These are phyloP conservation scores for Cardiospermum halicacabum DNA, from an alignment of 345 rosid genomes.

Conservation along the genomic window DNA sequence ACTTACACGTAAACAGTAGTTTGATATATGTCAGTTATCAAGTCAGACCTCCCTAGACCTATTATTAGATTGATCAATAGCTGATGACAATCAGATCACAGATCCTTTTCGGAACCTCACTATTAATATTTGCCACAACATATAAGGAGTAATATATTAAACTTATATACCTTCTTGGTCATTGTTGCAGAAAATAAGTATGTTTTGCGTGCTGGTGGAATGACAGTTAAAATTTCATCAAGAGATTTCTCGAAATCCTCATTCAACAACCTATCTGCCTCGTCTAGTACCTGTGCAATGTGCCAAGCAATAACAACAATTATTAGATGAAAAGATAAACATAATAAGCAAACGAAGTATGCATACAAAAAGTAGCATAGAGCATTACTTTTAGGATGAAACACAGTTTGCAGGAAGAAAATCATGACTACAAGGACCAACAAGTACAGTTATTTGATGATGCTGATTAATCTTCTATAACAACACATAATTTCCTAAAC, in stretches of 20 bases:
- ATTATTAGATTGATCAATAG: neutral
- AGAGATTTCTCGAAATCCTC: conserved; percentile 94
- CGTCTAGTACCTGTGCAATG: conserved; percentile 76
- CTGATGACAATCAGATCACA: neutral
- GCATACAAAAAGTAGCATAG: neutral
- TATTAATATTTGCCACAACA: neutral
- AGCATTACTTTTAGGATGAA: conserved; percentile 1
- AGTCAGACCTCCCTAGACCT: neutral
- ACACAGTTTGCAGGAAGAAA: neutral
- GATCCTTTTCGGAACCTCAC: neutral
- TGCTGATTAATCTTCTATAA: neutral
- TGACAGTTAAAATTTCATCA: conserved; percentile 64
- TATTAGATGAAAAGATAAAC: neutral
- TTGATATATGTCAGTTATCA: neutral
- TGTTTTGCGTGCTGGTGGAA: conserved; percentile 68
- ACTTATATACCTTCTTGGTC: conserved; percentile 71
- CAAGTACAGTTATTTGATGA: neutral
- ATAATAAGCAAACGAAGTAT: neutral
- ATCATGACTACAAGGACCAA: neutral
- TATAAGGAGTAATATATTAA: neutral
- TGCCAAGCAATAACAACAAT: neutral
- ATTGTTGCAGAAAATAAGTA: conserved; percentile 96
- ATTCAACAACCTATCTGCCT: conserved; percentile 90
- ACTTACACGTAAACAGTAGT: neutral
- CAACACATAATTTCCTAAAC: too few relatives aligned